Conservation (phyloP, 1,139 yeast genomes). For the Kodamaea anthophila region DNA sequence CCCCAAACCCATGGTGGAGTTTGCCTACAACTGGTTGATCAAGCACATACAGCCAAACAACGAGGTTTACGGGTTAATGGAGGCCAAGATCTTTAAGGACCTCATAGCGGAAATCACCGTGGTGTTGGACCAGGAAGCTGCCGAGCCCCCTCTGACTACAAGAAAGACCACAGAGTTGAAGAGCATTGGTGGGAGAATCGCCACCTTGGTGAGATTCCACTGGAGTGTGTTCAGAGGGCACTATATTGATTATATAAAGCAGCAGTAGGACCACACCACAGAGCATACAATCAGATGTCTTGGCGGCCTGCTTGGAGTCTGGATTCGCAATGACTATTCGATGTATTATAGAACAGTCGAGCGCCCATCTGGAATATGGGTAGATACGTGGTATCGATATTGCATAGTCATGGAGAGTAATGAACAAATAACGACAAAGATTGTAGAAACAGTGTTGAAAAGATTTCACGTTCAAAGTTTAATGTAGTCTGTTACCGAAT, state of each 20-base stretch:
- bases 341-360: too few species aligned
- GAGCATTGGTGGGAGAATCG: slow-evolving; percentile 46
- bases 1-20: slow-evolving; percentile 46
- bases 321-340: too few species aligned
- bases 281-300: too few species aligned
- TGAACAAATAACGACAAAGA: too few species aligned
- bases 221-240: slow-evolving; percentile 66
- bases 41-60: slow-evolving; percentile 82
- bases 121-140: slow-evolving; percentile 7
- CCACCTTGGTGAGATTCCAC: slow-evolving; percentile 61
- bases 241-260: slow-evolving; percentile 28
- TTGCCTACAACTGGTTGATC: slow-evolving; percentile 74
- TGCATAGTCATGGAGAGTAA: too few species aligned
- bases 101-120: slow-evolving; percentile 30
- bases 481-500: too few species aligned
- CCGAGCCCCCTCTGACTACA: slow-evolving; percentile 4
- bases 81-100: slow-evolving; percentile 55
- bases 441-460: too few species aligned
- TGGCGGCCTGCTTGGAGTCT: too few species aligned
- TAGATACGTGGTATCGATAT: too few species aligned
- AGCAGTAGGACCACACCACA: too few species aligned
- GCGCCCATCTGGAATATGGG: too few species aligned
- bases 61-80: slow-evolving; percentile 75
- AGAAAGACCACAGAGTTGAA: slow-evolving; percentile 33
- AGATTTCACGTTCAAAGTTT: too few species aligned